A percentile compares a stretch with the other conserved stretches of the same genome.
phyloP scores from a whole-genome alignment of 2,329 filamentous ascomycete genomes.

The Neodidymelliopsis sp. region DNA sequence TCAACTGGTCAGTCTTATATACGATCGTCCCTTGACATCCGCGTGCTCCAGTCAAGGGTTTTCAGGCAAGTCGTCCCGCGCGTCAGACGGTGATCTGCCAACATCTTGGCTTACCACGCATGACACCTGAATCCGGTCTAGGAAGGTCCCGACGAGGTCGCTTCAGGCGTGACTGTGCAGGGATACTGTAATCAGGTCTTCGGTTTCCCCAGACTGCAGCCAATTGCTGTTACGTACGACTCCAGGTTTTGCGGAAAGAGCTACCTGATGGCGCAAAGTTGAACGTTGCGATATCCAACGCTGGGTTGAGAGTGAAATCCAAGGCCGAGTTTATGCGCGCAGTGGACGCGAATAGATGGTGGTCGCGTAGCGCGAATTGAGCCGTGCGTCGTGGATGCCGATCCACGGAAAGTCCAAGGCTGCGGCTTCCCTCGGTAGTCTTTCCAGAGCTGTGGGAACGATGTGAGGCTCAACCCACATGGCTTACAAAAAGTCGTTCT shows the following conservation, averaged over 20 bases:
- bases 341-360: background rate
- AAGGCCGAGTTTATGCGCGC: conserved; percentile 17
- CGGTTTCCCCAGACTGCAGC: conserved; percentile 19
- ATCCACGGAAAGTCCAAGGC: background rate
- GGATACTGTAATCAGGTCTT: conserved; percentile 1
- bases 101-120: conserved; percentile 17
- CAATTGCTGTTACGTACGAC: conserved; percentile 35
- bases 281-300: background rate
- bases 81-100: conserved; percentile 18
- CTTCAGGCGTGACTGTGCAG: conserved; percentile 5
- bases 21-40: background rate
- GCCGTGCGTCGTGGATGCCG: too few species aligned
- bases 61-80: conserved; percentile 10
- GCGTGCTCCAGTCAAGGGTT: conserved; percentile 13
- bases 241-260: conserved; percentile 11
- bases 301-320: background rate
- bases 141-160: conserved; percentile 17
- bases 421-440: too few species aligned
- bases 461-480: conserved; percentile 15
- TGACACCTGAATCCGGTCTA: conserved; percentile 12
- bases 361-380: background rate
- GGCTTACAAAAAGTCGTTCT: conserved; percentile 8
- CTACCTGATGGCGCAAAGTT: background rate
- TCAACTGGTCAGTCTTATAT: conserved; percentile 15
- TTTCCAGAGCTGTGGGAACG: too few species aligned